Evolutionary conservation across 768 basidiomycete genomes (phyloP), one percentile per base, ranked within the genome.

Genomic region (Hygrophoropsis aurantiaca): DNA sequence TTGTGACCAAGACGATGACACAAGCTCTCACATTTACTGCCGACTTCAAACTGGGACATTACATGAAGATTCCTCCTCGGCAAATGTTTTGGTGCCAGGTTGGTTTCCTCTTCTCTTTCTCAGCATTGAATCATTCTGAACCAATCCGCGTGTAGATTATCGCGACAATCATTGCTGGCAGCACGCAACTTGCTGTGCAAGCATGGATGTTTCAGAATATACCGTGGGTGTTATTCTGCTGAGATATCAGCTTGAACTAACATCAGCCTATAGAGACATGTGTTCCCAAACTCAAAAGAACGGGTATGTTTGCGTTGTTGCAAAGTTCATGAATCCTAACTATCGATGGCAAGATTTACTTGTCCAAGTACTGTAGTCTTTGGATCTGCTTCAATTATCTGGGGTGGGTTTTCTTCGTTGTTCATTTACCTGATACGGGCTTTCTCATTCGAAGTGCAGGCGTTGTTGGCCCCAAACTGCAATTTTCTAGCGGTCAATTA

Each of bases 1-100:
- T 2, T 9, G 5, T 20, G 44, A 24, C 6, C 21, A 19, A 55
- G 55, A 51, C 65, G 9, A 70, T 73, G 69, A 38, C 58, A 16
- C 60, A 65, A 65, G 86, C 87, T 1, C 61, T 90, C 34, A 69
- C 68, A 35, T 91, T 90, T 69, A 78, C 84, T 1, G 72, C 78
- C 8, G 86, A 90, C 67, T 82, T 90, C 61, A 91, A 92, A 65
- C 82, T 88, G 40, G 87, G 84, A 9, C 87, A 87, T 56, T 82
- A 84, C 60, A 66, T 68, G 64, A 66, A 66, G 34, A 75, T 90
- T 42, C 83, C 86, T 3, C 88, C 85, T 3, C 75, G 81, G 5
- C 54, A 75, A 34, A 90, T 90, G 80, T 93, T 93, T 70, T 74
- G 65, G 60, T 74, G 72, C 18, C 88, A 90, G 61, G 76, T 87